These are phyloP conservation scores for Aspergillus fijiensis DNA, from an alignment of 2,329 filamentous ascomycete genomes.

Conservation along the genomic window DNA sequence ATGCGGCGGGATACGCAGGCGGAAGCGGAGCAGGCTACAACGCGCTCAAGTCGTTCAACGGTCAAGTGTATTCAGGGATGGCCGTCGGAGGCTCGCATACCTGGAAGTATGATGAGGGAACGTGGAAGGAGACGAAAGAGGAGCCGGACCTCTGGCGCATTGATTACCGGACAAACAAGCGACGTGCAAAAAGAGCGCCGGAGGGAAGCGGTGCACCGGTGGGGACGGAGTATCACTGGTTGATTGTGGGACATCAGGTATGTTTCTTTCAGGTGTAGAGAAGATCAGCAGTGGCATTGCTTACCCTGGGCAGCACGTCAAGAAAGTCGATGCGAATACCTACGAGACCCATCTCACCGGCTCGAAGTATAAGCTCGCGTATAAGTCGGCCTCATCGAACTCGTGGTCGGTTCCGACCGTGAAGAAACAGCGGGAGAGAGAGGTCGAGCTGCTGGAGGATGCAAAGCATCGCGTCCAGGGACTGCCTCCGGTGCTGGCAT, in stretches of 20 bases:
- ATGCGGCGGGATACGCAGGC: slow-evolving; percentile 1
- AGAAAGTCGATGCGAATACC: slow-evolving; percentile 38
- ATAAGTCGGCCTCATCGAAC: slow-evolving; percentile 29
- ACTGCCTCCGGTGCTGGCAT: slow-evolving; percentile 33
- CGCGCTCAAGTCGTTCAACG: slow-evolving; percentile 34
- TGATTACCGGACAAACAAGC: slow-evolving; percentile 34
- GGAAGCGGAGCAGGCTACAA: slow-evolving; percentile 28
- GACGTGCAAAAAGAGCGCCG: slow-evolving; percentile 32
- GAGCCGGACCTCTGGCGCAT: slow-evolving; percentile 39
- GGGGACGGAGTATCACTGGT: slow-evolving; percentile 38
- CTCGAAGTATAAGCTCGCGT: slow-evolving; percentile 39
- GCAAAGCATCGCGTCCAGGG: slow-evolving; percentile 33
- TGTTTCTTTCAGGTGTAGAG: too few relatives aligned
- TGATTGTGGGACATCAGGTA: slow-evolving; percentile 38
- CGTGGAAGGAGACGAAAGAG: slow-evolving; percentile 38
- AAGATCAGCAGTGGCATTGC: not conserved
- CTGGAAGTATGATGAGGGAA: slow-evolving; percentile 38
- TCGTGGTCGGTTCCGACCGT: slow-evolving; percentile 38
- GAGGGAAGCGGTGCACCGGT: slow-evolving; percentile 35
- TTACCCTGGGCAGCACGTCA: slow-evolving; percentile 28
- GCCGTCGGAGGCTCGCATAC: slow-evolving; percentile 38
- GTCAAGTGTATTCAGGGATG: slow-evolving; percentile 39
- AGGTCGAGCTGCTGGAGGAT: slow-evolving; percentile 36
- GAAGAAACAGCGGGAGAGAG: slow-evolving; percentile 34
- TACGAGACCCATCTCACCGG: slow-evolving; percentile 37